phyloP scores from a whole-genome alignment of 208 protist genomes.

The Giardia duodenalis region DNA sequence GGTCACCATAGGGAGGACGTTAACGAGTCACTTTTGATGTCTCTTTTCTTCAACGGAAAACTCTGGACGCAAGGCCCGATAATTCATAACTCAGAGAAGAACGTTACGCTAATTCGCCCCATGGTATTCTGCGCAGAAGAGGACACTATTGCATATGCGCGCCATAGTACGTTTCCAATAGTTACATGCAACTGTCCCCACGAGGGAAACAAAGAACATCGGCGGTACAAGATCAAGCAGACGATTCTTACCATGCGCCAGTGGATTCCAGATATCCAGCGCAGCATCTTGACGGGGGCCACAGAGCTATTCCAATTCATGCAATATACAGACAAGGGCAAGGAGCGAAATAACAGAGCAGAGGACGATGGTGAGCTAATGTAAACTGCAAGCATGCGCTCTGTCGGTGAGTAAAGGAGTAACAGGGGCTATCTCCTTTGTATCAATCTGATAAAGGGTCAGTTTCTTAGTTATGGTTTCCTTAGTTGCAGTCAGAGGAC shows the following conservation, averaged over 20 bases:
- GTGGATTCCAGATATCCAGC: background rate
- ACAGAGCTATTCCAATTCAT: background rate
- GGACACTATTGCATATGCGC: background rate
- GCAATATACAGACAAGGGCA: too few species aligned
- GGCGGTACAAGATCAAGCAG: background rate
- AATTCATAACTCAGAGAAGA: background rate
- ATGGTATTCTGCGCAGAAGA: background rate
- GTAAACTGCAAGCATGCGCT: too few species aligned
- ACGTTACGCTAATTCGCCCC: conserved; percentile 5
- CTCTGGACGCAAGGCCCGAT: conserved; percentile 21
- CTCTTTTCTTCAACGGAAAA: background rate
- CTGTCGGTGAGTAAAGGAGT: too few species aligned
- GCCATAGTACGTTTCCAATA: background rate
- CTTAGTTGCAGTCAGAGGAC: too few species aligned
- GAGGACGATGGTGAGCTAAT: too few species aligned
- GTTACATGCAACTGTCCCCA: conserved; percentile 22
- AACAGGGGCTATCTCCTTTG: too few species aligned
- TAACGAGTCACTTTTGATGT: conserved; percentile 26
- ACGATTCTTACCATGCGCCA: background rate
- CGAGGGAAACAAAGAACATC: conserved; percentile 1
- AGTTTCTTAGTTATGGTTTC: too few species aligned
- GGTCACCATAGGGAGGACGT: conserved; percentile 22
- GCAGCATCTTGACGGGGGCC: background rate
- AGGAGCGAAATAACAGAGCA: too few species aligned
- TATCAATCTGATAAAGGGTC: too few species aligned